These are phyloP conservation scores for Leishmania amazonensis DNA, from an alignment of 208 protist genomes.

Conservation along the genomic window DNA sequence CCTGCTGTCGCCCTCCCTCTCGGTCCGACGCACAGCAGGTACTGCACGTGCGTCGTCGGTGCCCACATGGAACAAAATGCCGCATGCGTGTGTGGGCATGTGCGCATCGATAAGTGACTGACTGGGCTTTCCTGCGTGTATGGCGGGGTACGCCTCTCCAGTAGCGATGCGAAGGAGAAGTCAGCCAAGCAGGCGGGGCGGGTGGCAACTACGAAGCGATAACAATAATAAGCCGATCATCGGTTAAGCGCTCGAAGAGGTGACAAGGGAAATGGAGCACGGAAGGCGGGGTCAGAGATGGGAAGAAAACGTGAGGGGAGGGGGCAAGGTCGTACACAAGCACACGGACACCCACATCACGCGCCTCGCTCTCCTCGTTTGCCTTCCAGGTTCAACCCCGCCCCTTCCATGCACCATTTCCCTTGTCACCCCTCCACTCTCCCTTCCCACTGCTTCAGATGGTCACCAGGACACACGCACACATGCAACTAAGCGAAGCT, in stretches of 20 bases:
- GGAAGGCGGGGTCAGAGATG: neutral
- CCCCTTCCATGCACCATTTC: neutral
- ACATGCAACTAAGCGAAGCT: neutral
- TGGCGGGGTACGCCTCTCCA: neutral
- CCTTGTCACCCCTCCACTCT: neutral
- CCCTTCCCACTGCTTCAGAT: neutral
- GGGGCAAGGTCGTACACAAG: neutral
- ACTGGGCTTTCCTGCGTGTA: neutral
- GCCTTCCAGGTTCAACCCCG: neutral
- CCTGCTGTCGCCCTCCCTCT: neutral
- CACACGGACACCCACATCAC: neutral
- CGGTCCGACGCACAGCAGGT: neutral
- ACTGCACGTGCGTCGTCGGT: neutral
- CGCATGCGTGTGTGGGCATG: neutral
- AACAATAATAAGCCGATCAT: neutral
- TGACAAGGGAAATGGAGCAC: slow-evolving; percentile 4
- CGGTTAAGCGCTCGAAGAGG: neutral
- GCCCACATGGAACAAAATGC: neutral
- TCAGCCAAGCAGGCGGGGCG: neutral
- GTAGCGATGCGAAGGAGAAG: neutral
- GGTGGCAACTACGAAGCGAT: neutral
- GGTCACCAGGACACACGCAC: neutral
- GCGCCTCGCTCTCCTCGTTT: neutral
- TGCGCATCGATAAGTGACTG: neutral
- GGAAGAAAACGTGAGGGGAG: neutral